Evolutionary conservation across 768 basidiomycete species (phyloP).

Genomic region (Candolleomyces aberdarensis): DNA sequence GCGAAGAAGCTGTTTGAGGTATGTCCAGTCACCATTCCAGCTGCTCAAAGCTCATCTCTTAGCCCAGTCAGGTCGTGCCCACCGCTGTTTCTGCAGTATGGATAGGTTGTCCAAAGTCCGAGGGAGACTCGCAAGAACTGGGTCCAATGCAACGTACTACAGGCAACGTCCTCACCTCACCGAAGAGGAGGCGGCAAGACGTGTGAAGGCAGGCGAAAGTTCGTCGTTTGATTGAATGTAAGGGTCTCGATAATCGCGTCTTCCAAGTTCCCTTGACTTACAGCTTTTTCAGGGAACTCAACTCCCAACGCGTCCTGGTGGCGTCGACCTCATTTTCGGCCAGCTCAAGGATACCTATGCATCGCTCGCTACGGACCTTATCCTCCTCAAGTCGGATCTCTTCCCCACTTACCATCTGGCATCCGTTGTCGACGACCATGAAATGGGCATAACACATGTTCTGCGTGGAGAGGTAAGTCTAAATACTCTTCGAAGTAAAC

Average conservation of each 20-base stretch:
- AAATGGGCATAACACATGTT: constrained; percentile 96
- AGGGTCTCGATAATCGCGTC: constrained; percentile 18
- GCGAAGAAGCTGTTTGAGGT: constrained; percentile 77
- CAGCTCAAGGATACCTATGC: constrained; percentile 64
- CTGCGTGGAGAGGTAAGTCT: constrained; percentile 75
- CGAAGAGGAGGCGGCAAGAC: constrained; percentile 78
- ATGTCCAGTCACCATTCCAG: constrained; percentile 13
- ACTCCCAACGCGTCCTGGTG: constrained; percentile 46
- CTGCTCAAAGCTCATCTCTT: not conserved
- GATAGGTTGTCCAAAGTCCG: constrained; percentile 67
- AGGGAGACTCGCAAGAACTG: constrained; percentile 63
- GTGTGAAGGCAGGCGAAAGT: constrained; percentile 71
- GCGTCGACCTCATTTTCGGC: constrained; percentile 78
- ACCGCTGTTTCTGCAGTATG: constrained; percentile 90
- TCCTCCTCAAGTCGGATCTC: constrained; percentile 87
- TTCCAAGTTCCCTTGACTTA: not conserved
- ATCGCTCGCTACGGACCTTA: constrained; percentile 83
- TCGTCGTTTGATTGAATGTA: constrained; percentile 87
- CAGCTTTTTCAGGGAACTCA: constrained; percentile 47
- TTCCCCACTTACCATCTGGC: constrained; percentile 98
- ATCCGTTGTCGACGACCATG: constrained; percentile 95
- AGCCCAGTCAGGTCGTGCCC: constrained; percentile 77
- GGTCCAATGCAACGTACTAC: constrained; percentile 85
- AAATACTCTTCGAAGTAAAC: constrained; percentile 23
- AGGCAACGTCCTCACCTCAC: constrained; percentile 82